Base-by-base conservation (phyloP, 2,329 filamentous ascomycete genomes). In the Xylaria polymorpha region DNA sequence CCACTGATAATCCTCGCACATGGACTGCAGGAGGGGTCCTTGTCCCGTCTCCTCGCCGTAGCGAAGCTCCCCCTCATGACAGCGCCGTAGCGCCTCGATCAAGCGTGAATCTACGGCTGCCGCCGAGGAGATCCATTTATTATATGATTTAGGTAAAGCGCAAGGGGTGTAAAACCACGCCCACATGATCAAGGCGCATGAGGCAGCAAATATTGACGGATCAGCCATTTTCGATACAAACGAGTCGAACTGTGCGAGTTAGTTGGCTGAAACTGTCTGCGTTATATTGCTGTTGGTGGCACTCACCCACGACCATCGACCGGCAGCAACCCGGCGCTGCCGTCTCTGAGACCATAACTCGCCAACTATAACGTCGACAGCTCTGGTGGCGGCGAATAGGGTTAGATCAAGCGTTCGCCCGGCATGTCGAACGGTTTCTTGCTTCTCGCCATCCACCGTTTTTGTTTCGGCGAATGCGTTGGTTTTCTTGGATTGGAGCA, bases 341-440 rank as follows among this genome's bases (percentile, higher is more conserved):
- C 81, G 84, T 63, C 83, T 81, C 50, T 81, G 85, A 18, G 84
- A 81, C 91, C 92, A 94, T 29, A 89, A 76, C 71, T 90, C 86
- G 63, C 90, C 90, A 51, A 92, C 82, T 9, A 93, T 74, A 5
- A 93, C 87, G 79, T 96, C 93, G 12, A 92, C 77, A 53, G 93
- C 93, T 73, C 93, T 86, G 12, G 89, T 90, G 55, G 88, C 83
- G 12, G 92, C 88, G 77, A 96, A 95, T n/a, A 97, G 83, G 0
- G 93, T 95, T 39, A 97, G 84, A 77, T 97, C 93, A 69, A 97
- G 85, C 1, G 93, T 95, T 74, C 90, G 88, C 53, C 93, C 93
- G 12, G 90, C 92, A 69, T 80, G 77, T 10, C 69, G 68, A 25
- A 74, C 66, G 7, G 72, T 74, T 64, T 72, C 64, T 59, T 75